Base-by-base conservation (phyloP, 106 monocot genomes). In the Alisma plantagoaquatica region DNA sequence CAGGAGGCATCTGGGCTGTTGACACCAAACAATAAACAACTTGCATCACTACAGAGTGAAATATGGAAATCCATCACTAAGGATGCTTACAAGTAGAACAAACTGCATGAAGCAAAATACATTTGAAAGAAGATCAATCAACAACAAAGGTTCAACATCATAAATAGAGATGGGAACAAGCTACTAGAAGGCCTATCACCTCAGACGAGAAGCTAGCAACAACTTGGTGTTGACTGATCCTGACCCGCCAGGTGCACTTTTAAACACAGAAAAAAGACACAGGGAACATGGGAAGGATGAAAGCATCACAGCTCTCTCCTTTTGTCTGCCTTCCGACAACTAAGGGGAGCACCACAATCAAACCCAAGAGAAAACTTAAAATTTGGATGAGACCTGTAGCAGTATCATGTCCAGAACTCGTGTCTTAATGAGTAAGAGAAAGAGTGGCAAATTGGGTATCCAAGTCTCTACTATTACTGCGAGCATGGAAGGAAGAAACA, bases 391-490 rank as follows among this genome's bases (percentile, higher is more conserved):
- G 30, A 26, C 75, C 68, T 15, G 41, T 66, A 17, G 60, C 56
- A 19, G 69, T 27, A 27, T 83, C 72, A 8, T 43, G 50, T n/a
- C 55, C 78, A 24, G 87, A 60, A 53, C 56, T 70, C 5, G 56
- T 54, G 8, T 82, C 92, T 30, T 79, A 71, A 35, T 83, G 70
- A 48, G 77, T 79, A 42, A 83, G 30, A 49, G 93, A 87, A 54
- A 93, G 87, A 46, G 59, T 67, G 9, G 74, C 57, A 51, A 93
- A 87, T 9, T 77, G 79, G 3, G 73, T 53, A 44, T 87, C 79
- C 4, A 87, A 72, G 64, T 87, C 87, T 72, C 77, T 80, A 60
- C 87, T 87, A 48, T 41, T 75, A 67, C 52, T 74, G 31, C 71
- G 93, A 53, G 42, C 45, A 59, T 79, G 82, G 15, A 32, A 61